These are phyloP conservation scores for Dicorynia guianensis DNA, from an alignment of 306 rosid species.

Conservation along the genomic window DNA sequence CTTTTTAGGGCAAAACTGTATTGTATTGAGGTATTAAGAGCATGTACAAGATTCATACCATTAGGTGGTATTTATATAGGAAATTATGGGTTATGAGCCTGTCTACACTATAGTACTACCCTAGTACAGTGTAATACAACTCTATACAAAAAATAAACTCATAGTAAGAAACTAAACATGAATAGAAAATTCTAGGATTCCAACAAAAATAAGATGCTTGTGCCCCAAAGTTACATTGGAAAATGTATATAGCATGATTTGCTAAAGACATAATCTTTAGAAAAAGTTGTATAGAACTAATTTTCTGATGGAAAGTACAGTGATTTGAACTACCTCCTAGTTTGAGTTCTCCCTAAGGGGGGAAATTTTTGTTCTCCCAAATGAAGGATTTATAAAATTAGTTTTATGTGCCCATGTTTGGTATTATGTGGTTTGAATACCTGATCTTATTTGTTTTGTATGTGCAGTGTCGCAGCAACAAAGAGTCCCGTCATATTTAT, in stretches of 20 bases:
- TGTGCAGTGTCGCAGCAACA: constrained; percentile 83
- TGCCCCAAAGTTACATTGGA: neutral
- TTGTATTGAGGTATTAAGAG: too few species aligned
- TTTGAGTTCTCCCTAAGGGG: constrained; percentile 7
- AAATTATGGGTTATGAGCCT: too few species aligned
- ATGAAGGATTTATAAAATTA: constrained; percentile 32
- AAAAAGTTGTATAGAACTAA: neutral
- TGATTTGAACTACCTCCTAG: constrained; percentile 6
- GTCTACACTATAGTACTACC: too few species aligned
- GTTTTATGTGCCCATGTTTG: constrained; percentile 1
- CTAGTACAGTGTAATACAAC: too few species aligned
- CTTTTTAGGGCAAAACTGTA: too few species aligned
- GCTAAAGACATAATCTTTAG: neutral
- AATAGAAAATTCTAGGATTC: too few species aligned
- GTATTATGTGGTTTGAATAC: constrained; percentile 28
- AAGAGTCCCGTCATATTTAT: constrained; percentile 89
- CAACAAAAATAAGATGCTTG: neutral
- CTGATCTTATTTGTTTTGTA: constrained; percentile 19
- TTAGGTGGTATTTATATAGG: too few species aligned
- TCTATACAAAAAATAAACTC: too few species aligned
- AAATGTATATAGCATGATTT: neutral
- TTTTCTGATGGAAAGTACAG: neutral
- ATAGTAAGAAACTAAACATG: too few species aligned
- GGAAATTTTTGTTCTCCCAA: neutral
- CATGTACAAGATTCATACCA: too few species aligned